These are phyloP conservation scores for Nissolia schottii DNA, from an alignment of 306 rosid genomes.

Conservation along the genomic window DNA sequence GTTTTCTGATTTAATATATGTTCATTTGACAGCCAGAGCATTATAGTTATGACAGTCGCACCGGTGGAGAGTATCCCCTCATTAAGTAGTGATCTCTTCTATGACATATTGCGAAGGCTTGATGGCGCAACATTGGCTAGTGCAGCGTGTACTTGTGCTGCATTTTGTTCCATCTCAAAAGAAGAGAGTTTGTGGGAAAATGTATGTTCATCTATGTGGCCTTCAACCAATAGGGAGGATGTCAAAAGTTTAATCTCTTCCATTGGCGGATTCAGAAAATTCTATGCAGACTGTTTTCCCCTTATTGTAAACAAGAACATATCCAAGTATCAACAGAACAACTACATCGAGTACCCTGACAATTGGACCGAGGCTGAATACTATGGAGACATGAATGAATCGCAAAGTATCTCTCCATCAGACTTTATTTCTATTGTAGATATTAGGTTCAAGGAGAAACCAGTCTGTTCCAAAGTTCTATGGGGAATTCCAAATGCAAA, in stretches of 20 bases:
- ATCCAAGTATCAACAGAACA: constrained; percentile 36
- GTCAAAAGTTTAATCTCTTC: constrained; percentile 60
- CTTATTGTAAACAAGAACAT: constrained; percentile 66
- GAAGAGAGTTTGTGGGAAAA: constrained; percentile 81
- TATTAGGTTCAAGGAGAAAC: constrained; percentile 59
- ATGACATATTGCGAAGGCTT: constrained; percentile 64
- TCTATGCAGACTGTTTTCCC: constrained; percentile 79
- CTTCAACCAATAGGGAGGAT: constrained; percentile 69
- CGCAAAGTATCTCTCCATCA: constrained; percentile 47
- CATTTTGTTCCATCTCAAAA: constrained; percentile 62
- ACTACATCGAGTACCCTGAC: constrained; percentile 52
- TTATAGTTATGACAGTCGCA: constrained; percentile 35
- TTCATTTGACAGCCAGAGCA: constrained; percentile 31
- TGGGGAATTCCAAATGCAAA: constrained; percentile 81
- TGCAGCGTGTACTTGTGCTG: constrained; percentile 74
- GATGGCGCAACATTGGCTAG: constrained; percentile 74
- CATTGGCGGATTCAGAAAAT: constrained; percentile 72
- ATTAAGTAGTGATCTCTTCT: constrained; percentile 67
- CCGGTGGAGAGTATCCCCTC: constrained; percentile 48
- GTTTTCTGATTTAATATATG: constrained; percentile 8
- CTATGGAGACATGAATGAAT: constrained; percentile 55
- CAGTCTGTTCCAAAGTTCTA: constrained; percentile 65
- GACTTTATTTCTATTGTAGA: constrained; percentile 75
- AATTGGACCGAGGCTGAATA: constrained; percentile 78
- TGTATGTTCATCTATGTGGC: constrained; percentile 72